These are phyloP conservation scores for Mrakia frigida DNA, from an alignment of 768 basidiomycete species.

Conservation along the genomic window DNA sequence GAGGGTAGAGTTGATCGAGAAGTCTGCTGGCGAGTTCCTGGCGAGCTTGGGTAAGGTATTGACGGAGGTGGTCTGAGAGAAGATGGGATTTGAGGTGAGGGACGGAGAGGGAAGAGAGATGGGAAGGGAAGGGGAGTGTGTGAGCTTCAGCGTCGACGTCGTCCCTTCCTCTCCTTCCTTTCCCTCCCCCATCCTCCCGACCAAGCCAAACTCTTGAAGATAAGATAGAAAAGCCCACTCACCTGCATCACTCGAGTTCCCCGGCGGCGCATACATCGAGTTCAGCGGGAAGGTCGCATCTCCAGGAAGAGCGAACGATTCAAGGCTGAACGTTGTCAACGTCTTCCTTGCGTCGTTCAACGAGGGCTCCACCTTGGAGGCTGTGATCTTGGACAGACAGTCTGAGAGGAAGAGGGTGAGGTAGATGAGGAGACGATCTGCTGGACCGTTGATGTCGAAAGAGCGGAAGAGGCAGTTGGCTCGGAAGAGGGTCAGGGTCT, in stretches of 20 bases:
- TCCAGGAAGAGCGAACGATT: slow-evolving; percentile 87
- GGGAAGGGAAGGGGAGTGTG: background rate
- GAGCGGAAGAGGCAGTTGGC: slow-evolving; percentile 99
- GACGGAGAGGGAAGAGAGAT: no score
- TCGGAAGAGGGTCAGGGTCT: slow-evolving; percentile 91
- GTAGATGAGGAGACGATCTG: slow-evolving; percentile 91
- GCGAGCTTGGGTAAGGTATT: slow-evolving; percentile 85
- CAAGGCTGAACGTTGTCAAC: slow-evolving; percentile 87
- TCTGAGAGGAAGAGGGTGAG: slow-evolving; percentile 97
- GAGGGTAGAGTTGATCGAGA: slow-evolving; percentile 73
- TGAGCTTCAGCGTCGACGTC: background rate
- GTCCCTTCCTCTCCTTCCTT: background rate
- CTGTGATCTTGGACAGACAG: slow-evolving; percentile 79
- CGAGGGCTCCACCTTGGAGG: slow-evolving; percentile 39
- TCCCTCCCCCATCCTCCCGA: background rate
- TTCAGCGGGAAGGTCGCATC: slow-evolving; percentile 93
- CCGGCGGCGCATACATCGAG: slow-evolving; percentile 78
- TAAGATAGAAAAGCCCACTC: no score
- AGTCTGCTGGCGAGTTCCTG: slow-evolving; percentile 85
- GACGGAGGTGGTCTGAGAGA: slow-evolving; percentile 52
- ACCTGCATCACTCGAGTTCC: slow-evolving; percentile 75
- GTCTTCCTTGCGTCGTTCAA: slow-evolving; percentile 74
- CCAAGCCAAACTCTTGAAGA: slow-evolving; percentile 39
- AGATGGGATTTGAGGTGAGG: background rate
- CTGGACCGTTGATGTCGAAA: slow-evolving; percentile 98